Evolutionary conservation across 352 stramenopile species (phyloP).

Genomic region (Saprolegnia diclina): DNA sequence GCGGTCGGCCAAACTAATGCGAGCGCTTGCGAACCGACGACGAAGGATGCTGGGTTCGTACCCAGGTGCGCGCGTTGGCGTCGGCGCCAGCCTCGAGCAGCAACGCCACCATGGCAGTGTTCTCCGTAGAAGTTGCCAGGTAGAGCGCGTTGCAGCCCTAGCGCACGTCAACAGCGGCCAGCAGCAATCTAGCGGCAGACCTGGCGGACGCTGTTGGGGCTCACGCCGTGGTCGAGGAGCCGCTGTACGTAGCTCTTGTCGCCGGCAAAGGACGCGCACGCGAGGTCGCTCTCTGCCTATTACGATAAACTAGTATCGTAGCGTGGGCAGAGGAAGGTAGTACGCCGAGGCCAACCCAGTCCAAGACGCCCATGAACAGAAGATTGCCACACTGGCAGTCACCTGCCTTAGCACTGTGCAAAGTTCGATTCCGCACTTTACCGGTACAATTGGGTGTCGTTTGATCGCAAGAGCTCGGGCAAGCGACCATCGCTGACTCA

Average conservation of each 20-base stretch:
- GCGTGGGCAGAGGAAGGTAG: no score
- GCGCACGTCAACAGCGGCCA: background rate
- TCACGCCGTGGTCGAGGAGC: background rate
- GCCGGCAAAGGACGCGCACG: background rate
- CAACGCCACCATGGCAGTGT: background rate
- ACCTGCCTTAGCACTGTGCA: background rate
- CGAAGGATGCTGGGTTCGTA: background rate
- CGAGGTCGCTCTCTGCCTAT: conserved; percentile 1
- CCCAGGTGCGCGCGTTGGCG: background rate
- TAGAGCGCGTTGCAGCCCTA: background rate
- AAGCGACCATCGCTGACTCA: no score
- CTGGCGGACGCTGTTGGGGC: background rate
- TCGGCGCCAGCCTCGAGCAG: background rate
- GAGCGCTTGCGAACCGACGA: background rate
- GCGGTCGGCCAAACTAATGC: conserved; percentile 4
- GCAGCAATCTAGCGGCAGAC: background rate
- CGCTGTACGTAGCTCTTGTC: background rate
- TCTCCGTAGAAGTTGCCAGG: background rate
- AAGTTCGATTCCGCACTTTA: background rate
- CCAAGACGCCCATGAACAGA: conserved; percentile 2
- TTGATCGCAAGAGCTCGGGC: background rate
- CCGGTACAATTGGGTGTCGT: background rate
- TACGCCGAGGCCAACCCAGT: conserved; percentile 8
- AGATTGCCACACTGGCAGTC: conserved; percentile 3
- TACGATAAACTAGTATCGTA: background rate